Evolutionary conservation across 371 early-diverging fungal species (phyloP), one percentile per base, ranked within the genome.

Genomic region (Ordospora pajunii): DNA sequence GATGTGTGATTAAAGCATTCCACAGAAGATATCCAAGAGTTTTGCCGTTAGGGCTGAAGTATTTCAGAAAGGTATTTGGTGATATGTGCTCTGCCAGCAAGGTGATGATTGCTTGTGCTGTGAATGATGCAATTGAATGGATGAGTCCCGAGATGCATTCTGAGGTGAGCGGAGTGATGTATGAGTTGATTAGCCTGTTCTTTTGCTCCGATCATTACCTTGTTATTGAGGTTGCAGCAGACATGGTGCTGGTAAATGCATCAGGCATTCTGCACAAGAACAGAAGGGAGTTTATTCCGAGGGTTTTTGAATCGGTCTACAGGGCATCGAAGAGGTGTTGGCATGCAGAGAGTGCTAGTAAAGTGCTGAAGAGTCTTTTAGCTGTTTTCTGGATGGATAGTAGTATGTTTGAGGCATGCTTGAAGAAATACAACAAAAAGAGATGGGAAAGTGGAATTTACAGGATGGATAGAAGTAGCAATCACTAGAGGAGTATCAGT

Each of bases 401-500:
- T 58, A 21, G 44, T 9, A 17, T 52, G 14, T 74, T 74, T 74
- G 75, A 74, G 25, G 14, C 43, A 54, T 74, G 75, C 32, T 27
- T 74, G 5, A 74, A 62, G 27, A 25, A 44, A 12, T 67, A 74
- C 43, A 74, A 74, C 25, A 42, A 19, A 17, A 69, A 37, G 52
- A 69, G 52, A 32, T 69, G 50, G 46, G 43, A 17, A 42, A 12
- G 43, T 14, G 22, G 50, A 50, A 6, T 50, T 32, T 5, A 32
- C 32, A 32, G 32, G 2, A 5, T 32, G 32, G 32, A 32, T 32
- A 5, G 32, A 32, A 32, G 32, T 32, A 32, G 5, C 32, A 32
- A 32, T 32, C 32, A 32, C 1, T 32, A n/a, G n/a, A n/a, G n/a
- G n/a, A n/a, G n/a, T n/a, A n/a, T n/a, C n/a, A n/a, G n/a, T n/a